Percentiles rank a stretch among this genome's conserved stretches.
Evolutionary conservation across 495 filamentous ascomycete genomes (phyloP).

Genomic region (Xylaria palmicola): DNA sequence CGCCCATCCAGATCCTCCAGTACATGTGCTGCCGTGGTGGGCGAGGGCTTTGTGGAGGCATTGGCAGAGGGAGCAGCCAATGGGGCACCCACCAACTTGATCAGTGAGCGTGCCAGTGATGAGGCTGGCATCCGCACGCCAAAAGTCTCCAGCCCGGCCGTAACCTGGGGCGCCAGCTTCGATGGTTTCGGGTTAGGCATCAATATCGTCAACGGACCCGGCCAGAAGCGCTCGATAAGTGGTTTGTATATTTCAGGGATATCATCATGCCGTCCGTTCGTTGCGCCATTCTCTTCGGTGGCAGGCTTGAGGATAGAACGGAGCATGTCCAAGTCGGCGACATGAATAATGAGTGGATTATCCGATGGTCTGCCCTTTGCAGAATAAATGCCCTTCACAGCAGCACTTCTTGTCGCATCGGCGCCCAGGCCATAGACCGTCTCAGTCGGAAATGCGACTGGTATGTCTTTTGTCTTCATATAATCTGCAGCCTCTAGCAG

Average conservation of each 20-base stretch:
- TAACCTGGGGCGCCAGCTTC: slow-evolving; percentile 79
- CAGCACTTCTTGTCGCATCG: slow-evolving; percentile 78
- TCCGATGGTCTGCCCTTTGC: slow-evolving; percentile 89
- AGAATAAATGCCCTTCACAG: slow-evolving; percentile 88
- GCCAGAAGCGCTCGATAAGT: slow-evolving; percentile 86
- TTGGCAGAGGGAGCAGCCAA: slow-evolving; percentile 96
- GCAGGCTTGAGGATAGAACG: slow-evolving; percentile 52
- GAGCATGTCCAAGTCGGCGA: slow-evolving; percentile 80
- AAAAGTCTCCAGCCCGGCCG: slow-evolving; percentile 78
- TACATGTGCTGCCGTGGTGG: slow-evolving; percentile 87
- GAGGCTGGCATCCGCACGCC: slow-evolving; percentile 86
- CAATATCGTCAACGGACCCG: slow-evolving; percentile 89
- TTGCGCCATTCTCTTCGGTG: slow-evolving; percentile 26
- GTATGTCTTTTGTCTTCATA: slow-evolving; percentile 62
- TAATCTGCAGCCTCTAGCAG: slow-evolving; percentile 57
- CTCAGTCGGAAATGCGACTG: slow-evolving; percentile 96
- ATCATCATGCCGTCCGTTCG: slow-evolving; percentile 35
- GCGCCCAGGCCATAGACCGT: slow-evolving; percentile 97
- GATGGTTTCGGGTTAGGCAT: slow-evolving; percentile 72
- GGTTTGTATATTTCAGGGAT: slow-evolving; percentile 83
- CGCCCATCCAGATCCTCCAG: slow-evolving; percentile 76
- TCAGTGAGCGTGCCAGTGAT: slow-evolving; percentile 80
- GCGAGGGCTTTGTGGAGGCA: slow-evolving; percentile 85
- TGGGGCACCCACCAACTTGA: slow-evolving; percentile 70
- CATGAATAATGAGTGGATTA: slow-evolving; percentile 93